Evolutionary conservation across 2,329 filamentous ascomycete genomes (phyloP).

Genomic region (Aspergillus piperis): DNA sequence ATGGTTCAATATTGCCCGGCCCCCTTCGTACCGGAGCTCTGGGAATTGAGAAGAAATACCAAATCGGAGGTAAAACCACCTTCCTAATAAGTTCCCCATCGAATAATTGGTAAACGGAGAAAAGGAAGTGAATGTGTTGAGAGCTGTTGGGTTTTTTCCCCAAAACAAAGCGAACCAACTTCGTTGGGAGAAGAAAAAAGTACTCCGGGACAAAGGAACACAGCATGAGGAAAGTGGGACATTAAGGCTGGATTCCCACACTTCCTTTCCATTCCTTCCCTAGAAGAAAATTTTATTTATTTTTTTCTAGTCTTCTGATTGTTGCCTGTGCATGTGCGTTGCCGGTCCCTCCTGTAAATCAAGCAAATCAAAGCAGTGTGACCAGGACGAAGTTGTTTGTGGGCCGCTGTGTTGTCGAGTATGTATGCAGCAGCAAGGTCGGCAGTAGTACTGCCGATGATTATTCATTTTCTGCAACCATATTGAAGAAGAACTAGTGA

Average conservation of each 20-base stretch:
- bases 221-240: neutral
- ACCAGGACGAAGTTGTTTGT: neutral
- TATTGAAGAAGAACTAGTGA: slow-evolving; percentile 1
- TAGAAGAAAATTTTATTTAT: too few species aligned
- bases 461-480: slow-evolving; percentile 19
- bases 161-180: neutral
- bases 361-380: neutral
- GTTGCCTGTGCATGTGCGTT: too few species aligned
- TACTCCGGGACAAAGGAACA: neutral
- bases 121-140: neutral
- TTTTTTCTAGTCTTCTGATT: too few species aligned
- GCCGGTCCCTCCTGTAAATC: neutral
- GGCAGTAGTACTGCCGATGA: neutral
- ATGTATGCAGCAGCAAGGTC: neutral
- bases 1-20: slow-evolving; percentile 17
- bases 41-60: slow-evolving; percentile 1
- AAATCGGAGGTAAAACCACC: neutral
- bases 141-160: neutral
- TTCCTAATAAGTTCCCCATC: neutral
- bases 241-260: neutral
- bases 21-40: neutral
- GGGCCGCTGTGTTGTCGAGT: neutral
- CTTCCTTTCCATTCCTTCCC: neutral
- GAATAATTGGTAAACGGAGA: neutral
- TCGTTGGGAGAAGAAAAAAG: neutral